Percentiles rank a stretch among this genome's conserved stretches.
Conservation (phyloP, 2,329 filamentous ascomycete species). For the Neonectria faginata region DNA sequence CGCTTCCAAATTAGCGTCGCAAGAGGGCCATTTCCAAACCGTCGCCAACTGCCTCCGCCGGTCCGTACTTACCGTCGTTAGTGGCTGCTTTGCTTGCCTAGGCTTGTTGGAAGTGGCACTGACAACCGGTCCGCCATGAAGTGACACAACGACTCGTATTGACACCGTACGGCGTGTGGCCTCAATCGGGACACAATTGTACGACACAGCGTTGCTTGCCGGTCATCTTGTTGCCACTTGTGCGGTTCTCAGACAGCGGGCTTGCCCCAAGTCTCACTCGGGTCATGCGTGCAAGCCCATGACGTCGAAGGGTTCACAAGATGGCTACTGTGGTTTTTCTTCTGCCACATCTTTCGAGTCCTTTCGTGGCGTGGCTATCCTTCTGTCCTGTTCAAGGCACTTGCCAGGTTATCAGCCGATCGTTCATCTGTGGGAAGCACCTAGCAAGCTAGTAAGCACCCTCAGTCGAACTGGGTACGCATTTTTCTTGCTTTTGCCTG, state of each 20-base stretch:
- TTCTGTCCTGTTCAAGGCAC: not conserved
- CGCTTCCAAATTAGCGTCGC: constrained; percentile 19
- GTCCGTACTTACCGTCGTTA: constrained; percentile 5
- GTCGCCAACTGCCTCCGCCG: constrained; percentile 3
- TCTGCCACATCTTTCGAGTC: not conserved
- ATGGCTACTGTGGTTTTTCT: not conserved
- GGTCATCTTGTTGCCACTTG: not conserved
- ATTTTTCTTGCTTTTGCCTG: not conserved
- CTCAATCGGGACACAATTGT: not conserved
- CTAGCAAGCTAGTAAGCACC: too few species aligned
- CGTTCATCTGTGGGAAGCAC: not conserved
- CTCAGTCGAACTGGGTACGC: not conserved
- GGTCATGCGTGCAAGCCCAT: not conserved
- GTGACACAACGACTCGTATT: constrained; percentile 5
- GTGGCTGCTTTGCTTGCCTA: constrained; percentile 6
- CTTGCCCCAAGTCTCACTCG: not conserved
- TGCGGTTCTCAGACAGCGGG: not conserved
- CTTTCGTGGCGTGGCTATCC: not conserved
- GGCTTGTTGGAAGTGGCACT: not conserved
- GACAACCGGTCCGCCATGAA: constrained; percentile 1
- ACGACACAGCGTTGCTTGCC: not conserved
- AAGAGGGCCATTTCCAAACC: constrained; percentile 30
- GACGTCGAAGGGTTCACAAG: not conserved
- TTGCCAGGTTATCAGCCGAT: not conserved
- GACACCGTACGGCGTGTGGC: not conserved